Percentiles rank a stretch among this genome's conserved stretches.
These are phyloP conservation scores for Glutinoglossum americanum DNA, from an alignment of 495 filamentous ascomycete genomes.

Conservation along the genomic window DNA sequence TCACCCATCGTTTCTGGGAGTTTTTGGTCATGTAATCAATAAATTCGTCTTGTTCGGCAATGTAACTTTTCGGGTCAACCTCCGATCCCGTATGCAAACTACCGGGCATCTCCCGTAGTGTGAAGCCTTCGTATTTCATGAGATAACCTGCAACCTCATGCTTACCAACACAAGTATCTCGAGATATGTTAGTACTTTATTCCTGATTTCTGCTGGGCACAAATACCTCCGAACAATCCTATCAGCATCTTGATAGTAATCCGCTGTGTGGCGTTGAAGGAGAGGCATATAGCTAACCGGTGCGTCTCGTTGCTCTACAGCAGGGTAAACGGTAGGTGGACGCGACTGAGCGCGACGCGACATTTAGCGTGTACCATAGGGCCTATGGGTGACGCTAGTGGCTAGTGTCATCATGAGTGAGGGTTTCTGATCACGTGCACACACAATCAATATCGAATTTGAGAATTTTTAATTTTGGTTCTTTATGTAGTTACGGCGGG, in stretches of 20 bases:
- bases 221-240: slow-evolving; percentile 71
- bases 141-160: slow-evolving; percentile 68
- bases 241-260: slow-evolving; percentile 50
- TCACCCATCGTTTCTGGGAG: slow-evolving; percentile 70
- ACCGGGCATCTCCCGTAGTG: slow-evolving; percentile 11
- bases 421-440: no score
- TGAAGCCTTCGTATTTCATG: slow-evolving; percentile 54
- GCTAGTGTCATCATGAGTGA: no score
- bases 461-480: no score
- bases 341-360: neutral
- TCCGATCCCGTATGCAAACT: slow-evolving; percentile 13
- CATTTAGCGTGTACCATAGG: no score
- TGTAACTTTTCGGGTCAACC: slow-evolving; percentile 23
- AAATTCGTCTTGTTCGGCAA: slow-evolving; percentile 36
- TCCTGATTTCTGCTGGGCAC: neutral
- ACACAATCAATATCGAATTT: no score
- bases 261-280: neutral
- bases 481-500: no score
- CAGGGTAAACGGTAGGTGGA: neutral
- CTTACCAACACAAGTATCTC: slow-evolving; percentile 83
- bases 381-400: no score
- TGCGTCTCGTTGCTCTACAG: neutral
- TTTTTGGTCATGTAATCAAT: slow-evolving; percentile 66
- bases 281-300: no score
- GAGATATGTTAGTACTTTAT: slow-evolving; percentile 5